These are phyloP conservation scores for Nidula microcarpa DNA, from an alignment of 768 basidiomycete genomes.

Conservation along the genomic window DNA sequence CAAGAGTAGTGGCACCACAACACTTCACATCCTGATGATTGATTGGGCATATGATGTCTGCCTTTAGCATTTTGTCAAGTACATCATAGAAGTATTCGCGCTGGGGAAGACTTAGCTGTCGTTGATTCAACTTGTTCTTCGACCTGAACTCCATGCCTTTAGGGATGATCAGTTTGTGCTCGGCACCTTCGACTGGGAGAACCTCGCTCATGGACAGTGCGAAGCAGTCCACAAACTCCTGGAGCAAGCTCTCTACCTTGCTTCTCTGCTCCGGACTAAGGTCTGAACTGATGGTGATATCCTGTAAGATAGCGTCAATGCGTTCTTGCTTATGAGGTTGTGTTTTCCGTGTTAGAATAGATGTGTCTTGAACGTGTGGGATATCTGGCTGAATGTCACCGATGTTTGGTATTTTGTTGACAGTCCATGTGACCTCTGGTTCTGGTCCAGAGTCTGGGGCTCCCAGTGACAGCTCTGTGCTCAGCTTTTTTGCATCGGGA, in stretches of 20 bases:
- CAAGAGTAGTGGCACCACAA: conserved; percentile 21
- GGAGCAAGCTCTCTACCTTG: neutral
- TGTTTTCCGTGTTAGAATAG: neutral
- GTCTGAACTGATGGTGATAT: neutral
- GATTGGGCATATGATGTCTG: conserved; percentile 22
- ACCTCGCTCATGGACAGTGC: neutral
- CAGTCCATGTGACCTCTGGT: neutral
- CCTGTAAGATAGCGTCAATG: neutral
- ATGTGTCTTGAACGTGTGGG: no score
- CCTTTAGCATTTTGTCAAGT: conserved; percentile 21
- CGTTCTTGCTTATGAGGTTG: neutral
- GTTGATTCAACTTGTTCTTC: conserved; percentile 20
- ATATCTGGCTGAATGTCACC: no score
- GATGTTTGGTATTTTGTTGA: neutral
- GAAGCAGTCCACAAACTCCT: neutral
- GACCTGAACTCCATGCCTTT: conserved; percentile 14
- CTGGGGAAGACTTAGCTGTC: conserved; percentile 21
- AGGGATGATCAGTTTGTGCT: conserved; percentile 23
- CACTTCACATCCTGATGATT: conserved; percentile 25
- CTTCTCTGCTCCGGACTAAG: neutral
- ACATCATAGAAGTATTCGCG: conserved; percentile 16
- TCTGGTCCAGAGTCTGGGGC: neutral
- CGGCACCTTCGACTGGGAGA: conserved; percentile 11
- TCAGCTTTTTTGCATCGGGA: neutral
- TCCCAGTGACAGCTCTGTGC: neutral